Conservation (phyloP, 805 yeast species). For the Kuraishia piskuri region DNA sequence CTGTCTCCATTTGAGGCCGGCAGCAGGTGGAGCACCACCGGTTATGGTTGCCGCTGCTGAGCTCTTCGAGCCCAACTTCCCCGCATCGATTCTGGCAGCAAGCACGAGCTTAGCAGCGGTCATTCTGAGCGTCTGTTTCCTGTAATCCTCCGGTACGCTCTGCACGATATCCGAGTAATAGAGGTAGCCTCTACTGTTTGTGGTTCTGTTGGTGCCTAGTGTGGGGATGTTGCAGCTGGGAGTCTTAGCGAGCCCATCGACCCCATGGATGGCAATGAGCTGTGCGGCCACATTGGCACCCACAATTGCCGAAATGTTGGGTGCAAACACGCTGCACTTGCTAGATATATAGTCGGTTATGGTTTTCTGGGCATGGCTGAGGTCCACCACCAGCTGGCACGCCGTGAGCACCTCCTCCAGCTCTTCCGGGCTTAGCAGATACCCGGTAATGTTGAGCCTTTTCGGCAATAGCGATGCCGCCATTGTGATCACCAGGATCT, state of each 20-base stretch:
- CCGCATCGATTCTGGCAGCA: constrained; percentile 71
- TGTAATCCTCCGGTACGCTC: constrained; percentile 45
- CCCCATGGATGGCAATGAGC: constrained; percentile 63
- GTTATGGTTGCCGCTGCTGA: constrained; percentile 23
- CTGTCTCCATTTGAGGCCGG: constrained; percentile 49
- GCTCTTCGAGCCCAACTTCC: constrained; percentile 1
- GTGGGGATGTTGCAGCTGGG: constrained; percentile 85
- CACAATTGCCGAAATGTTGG: constrained; percentile 66
- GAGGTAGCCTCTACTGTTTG: constrained; percentile 54
- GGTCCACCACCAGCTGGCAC: constrained; percentile 36
- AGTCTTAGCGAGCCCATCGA: constrained; percentile 51
- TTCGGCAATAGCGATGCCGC: constrained; percentile 37
- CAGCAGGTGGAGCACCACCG: constrained; percentile 23
- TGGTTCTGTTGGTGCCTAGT: constrained; percentile 47
- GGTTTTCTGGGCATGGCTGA: constrained; percentile 31
- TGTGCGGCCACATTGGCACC: constrained; percentile 72
- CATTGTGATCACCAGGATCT: constrained; percentile 65
- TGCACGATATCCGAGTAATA: constrained; percentile 54
- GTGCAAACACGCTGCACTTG: constrained; percentile 57
- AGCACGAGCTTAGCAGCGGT: constrained; percentile 71
- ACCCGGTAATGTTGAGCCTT: background rate
- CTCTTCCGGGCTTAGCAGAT: constrained; percentile 20
- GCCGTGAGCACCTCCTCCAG: constrained; percentile 31
- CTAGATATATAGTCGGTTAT: constrained; percentile 49
- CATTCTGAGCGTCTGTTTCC: constrained; percentile 68